A percentile compares a stretch with the other conserved stretches of the same genome.
phyloP scores from a whole-genome alignment of 176 grass and related monocot genomes.

The Carex littledalei region DNA sequence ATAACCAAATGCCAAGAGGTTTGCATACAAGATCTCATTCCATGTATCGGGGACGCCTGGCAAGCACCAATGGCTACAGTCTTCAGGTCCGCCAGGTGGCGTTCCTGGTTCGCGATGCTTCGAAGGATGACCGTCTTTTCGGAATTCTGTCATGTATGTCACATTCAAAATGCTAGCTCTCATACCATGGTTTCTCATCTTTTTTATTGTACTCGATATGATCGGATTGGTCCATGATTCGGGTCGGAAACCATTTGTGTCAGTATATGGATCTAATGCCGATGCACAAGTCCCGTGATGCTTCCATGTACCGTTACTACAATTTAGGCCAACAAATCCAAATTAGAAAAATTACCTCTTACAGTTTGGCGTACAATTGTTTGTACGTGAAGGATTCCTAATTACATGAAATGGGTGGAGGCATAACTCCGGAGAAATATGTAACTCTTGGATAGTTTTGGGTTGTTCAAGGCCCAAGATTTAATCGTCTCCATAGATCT shows the following conservation, averaged over 20 bases:
- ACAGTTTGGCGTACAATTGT: neutral
- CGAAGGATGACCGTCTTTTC: conserved; percentile 43
- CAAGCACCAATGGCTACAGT: conserved; percentile 51
- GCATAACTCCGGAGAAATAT: conserved; percentile 34
- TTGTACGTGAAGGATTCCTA: neutral
- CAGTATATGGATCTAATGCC: neutral
- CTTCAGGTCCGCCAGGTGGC: conserved; percentile 19
- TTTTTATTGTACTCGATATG: neutral
- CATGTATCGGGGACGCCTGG: conserved; percentile 41
- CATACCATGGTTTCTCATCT: conserved; percentile 16
- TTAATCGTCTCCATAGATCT: conserved; percentile 25
- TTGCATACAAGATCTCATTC: conserved; percentile 40
- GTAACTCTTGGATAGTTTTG: conserved; percentile 4
- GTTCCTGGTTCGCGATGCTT: conserved; percentile 28
- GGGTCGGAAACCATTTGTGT: neutral
- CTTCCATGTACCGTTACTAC: conserved; percentile 39
- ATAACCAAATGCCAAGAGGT: conserved; percentile 19
- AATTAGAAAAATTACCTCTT: neutral
- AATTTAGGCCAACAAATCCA: neutral
- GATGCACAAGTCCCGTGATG: conserved; percentile 15
- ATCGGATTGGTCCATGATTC: conserved; percentile 36
- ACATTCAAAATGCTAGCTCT: conserved; percentile 25
- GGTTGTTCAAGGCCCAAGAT: conserved; percentile 26
- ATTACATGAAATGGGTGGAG: conserved; percentile 32
- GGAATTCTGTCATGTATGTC: conserved; percentile 31